Percentiles rank a stretch among this genome's conserved stretches.
phyloP scores from a whole-genome alignment of 352 stramenopile genomes.

The Thraustochytrium striatum region DNA sequence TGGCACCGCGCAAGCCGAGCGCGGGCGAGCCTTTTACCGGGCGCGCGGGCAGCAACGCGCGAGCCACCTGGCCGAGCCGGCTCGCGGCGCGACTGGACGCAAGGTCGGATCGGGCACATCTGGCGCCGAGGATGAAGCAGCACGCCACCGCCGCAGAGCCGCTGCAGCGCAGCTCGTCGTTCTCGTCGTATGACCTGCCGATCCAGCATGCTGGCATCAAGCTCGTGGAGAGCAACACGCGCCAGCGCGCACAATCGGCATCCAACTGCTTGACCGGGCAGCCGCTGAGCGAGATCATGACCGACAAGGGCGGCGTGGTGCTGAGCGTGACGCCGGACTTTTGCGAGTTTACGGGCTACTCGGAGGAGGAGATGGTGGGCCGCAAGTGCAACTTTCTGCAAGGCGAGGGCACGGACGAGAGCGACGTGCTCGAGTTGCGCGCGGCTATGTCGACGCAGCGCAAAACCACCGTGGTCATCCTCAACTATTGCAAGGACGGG shows the following conservation, averaged over 20 bases:
- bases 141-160: too few relatives aligned
- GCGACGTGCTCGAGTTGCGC: constrained; percentile 71
- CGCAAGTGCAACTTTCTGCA: constrained; percentile 82
- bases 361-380: constrained; percentile 70
- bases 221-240: constrained; percentile 8
- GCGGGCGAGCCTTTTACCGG: neutral
- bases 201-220: neutral
- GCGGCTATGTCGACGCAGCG: constrained; percentile 62
- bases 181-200: neutral
- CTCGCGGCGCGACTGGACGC: neutral
- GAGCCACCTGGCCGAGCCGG: too few relatives aligned
- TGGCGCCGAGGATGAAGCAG: too few relatives aligned
- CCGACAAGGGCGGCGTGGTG: constrained; percentile 29
- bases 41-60: neutral
- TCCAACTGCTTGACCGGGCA: constrained; percentile 9
- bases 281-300: constrained; percentile 39
- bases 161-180: neutral
- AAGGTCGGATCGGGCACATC: neutral
- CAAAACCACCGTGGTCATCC: constrained; percentile 49
- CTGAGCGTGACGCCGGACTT: constrained; percentile 64
- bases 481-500: constrained; percentile 53
- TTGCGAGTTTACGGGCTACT: constrained; percentile 73
- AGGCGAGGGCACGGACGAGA: constrained; percentile 71
- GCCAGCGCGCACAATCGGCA: neutral
- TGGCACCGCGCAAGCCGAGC: neutral